Conservation (phyloP, 352 stramenopile genomes). For the Pythium coloratum region DNA sequence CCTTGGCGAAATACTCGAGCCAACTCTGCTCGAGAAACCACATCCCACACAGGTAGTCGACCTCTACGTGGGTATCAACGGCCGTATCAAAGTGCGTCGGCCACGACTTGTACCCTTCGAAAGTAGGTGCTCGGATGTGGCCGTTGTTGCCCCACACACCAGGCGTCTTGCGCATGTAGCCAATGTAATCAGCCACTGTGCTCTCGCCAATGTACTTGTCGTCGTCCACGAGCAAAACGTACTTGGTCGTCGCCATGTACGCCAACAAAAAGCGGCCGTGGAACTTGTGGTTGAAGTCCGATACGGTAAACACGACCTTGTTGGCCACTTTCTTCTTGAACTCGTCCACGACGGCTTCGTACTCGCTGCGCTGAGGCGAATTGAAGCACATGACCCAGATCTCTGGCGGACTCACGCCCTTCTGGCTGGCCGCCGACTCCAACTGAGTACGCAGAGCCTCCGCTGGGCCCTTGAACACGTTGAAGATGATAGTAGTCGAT, state of each 20-base stretch:
- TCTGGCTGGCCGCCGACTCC: slow-evolving; percentile 33
- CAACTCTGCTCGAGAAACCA: slow-evolving; percentile 64
- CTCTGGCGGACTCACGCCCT: slow-evolving; percentile 37
- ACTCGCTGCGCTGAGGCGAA: slow-evolving; percentile 44
- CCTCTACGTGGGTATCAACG: slow-evolving; percentile 37
- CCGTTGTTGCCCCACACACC: slow-evolving; percentile 58
- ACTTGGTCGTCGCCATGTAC: slow-evolving; percentile 34
- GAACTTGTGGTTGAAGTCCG: slow-evolving; percentile 34
- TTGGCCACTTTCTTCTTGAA: not conserved
- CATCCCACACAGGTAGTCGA: slow-evolving; percentile 68
- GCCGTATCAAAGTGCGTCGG: slow-evolving; percentile 36
- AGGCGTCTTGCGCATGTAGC: slow-evolving; percentile 27
- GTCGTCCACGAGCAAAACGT: slow-evolving; percentile 30
- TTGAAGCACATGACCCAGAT: slow-evolving; percentile 75
- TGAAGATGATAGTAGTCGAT: slow-evolving; percentile 76
- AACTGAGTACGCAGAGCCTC: slow-evolving; percentile 50
- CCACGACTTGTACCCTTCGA: slow-evolving; percentile 56
- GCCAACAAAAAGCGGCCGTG: slow-evolving; percentile 30
- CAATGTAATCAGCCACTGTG: slow-evolving; percentile 26
- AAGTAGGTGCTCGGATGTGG: slow-evolving; percentile 41
- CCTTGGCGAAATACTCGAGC: slow-evolving; percentile 67
- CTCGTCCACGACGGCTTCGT: slow-evolving; percentile 36
- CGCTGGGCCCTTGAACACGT: slow-evolving; percentile 57
- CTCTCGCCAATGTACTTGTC: slow-evolving; percentile 25
- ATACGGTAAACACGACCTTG: slow-evolving; percentile 26